Evolutionary conservation across 2,329 filamentous ascomycete species (phyloP).

Genomic region (Aspergillus sclerotialis): DNA sequence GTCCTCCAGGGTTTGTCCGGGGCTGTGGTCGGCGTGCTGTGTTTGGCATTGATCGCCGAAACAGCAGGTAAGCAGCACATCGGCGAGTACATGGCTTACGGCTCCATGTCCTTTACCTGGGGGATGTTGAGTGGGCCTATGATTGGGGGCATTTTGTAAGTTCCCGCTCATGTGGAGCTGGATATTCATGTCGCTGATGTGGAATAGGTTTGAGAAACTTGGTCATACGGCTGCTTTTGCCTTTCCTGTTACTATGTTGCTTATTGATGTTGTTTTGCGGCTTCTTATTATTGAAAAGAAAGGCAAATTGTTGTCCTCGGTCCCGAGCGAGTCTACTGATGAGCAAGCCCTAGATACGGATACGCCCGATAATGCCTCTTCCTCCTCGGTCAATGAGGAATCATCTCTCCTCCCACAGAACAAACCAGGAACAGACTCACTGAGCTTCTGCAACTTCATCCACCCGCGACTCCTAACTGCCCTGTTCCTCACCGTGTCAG

Average conservation of each 20-base stretch:
- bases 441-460: not conserved
- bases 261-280: not conserved
- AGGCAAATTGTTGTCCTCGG: not conserved
- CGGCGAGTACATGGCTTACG: slow-evolving; percentile 1
- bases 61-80: not conserved
- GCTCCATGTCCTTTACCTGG: not conserved
- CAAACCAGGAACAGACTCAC: not conserved
- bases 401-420: not conserved
- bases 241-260: not conserved
- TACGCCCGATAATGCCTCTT: too few species aligned
- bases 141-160: not conserved
- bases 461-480: not conserved
- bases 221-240: not conserved
- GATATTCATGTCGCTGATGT: not conserved
- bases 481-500: not conserved
- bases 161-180: too few species aligned
- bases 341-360: too few species aligned
- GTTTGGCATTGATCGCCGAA: slow-evolving; percentile 1
- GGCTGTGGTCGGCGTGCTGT: slow-evolving; percentile 1
- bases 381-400: too few species aligned
- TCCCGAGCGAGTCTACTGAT: not conserved
- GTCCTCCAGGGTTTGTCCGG: slow-evolving; percentile 1
- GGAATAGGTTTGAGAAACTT: not conserved
- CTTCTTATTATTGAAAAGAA: not conserved
- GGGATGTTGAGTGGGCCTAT: slow-evolving; percentile 1